Base-by-base conservation (phyloP, 2,329 filamentous ascomycete species). In the Chaetomiaceae sp. region DNA sequence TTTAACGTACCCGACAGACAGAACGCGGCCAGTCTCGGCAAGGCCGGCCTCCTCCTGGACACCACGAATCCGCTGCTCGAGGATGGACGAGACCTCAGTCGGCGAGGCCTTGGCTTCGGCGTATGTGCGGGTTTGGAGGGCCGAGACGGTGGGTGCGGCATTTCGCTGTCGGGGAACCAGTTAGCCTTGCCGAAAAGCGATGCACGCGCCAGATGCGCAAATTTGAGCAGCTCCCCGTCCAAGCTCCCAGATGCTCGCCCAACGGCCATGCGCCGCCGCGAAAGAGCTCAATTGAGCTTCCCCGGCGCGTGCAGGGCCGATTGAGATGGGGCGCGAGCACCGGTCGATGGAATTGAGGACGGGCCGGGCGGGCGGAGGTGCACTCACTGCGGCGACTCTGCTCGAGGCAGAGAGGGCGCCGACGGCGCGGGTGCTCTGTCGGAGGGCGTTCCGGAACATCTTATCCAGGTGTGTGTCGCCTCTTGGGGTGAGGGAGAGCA, bases 401-500 rank as follows among this genome's bases (percentile, higher is more conserved):
- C 89, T 85, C 71, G 88, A 83, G 72, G 89, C 88, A 87, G 90
- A 89, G 80, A 95, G 84, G 80, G 89, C 90, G 81, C 89, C 88
- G 79, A 92, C 89, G 77, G 89, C 88, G 82, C 91, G 91, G 81
- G 88, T 88, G 76, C 91, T 95, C 83, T 95, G 91, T 82, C 91
- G 86, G 80, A 97, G 84, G 82, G 92, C 91, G 86, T 89, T 95
- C 81, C 92, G 90, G 84, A 96, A 95, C 92, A 97, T 96, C 79
- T 74, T 81, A 66, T 66, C 68, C 75, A 79, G 76, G 74, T 74
- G 69, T 75, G 67, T 76, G 69, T 72, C 69, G 73, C 76, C 71
- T 73, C 73, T 71, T 70, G 71, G 74, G 69, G 70, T 69, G 75
- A 73, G 65, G 71, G 72, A 73, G 75, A 75, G 75, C 82, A 84